Percentiles rank a stretch among this genome's conserved stretches.
Conservation (phyloP, 345 rosid genomes). For the Cardamine chenopodiifolia region DNA sequence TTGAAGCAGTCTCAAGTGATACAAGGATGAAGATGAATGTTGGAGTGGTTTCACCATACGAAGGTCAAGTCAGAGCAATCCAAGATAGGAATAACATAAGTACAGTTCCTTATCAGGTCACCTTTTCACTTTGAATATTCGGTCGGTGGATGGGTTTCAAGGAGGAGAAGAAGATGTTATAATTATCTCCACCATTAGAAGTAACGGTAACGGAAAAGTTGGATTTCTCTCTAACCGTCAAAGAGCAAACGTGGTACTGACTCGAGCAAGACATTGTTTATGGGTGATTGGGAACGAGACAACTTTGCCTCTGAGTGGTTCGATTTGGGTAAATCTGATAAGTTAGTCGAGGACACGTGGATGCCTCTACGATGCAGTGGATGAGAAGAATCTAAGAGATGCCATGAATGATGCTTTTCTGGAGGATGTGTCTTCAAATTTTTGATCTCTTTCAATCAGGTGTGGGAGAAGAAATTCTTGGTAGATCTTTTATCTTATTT, state of each 20-base stretch:
- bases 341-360: constrained; percentile 38
- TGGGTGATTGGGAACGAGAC: constrained; percentile 53
- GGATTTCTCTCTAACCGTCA: constrained; percentile 46
- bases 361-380: constrained; percentile 40
- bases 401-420: constrained; percentile 22
- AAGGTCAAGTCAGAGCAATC: constrained; percentile 48
- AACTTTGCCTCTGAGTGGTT: constrained; percentile 26
- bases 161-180: constrained; percentile 51
- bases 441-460: constrained; percentile 15
- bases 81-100: constrained; percentile 34
- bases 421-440: constrained; percentile 21
- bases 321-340: constrained; percentile 47
- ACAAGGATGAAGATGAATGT: constrained; percentile 34
- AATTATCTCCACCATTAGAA: constrained; percentile 50
- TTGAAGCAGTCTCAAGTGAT: constrained; percentile 15
- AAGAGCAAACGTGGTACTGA: constrained; percentile 45
- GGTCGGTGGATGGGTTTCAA: constrained; percentile 53
- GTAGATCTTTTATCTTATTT: no score
- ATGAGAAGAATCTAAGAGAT: constrained; percentile 31
- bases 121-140: constrained; percentile 38
- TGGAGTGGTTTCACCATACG: constrained; percentile 53
- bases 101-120: background rate
- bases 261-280: constrained; percentile 47
- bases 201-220: constrained; percentile 38
- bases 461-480: background rate